Base-by-base conservation (phyloP, 306 rosid species). In the Datisca glomerata region DNA sequence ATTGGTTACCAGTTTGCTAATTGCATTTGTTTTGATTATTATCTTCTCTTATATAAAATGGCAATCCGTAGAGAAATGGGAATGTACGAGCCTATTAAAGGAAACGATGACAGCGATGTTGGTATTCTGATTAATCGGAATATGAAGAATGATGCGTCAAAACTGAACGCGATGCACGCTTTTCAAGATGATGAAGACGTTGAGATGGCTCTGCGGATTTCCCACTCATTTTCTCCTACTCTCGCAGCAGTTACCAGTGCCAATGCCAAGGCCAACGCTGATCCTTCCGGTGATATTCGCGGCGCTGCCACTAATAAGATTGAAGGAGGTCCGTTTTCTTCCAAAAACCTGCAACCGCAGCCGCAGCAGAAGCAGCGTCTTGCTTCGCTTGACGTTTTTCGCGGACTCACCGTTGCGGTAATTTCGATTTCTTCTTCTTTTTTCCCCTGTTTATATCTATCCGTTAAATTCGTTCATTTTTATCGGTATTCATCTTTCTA, bases 321-420 rank as follows among this genome's bases (percentile, higher is more conserved):
- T 1, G 47, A 44, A 22, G 36, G 10, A 1, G 6, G 34, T 2
- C 24, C 55, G 34, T 55, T 56, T 53, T 27, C 68, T 6, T 17
- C 62, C 12, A n/a, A n/a, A n/a, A n/a, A 45, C 36, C 36, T 14
- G 23, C 55, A 7, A 2, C 35, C 6, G 6, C 45, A 8, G 6
- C 51, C 47, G 2, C 55, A 44, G 10, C 51, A 43, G 18, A 36
- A 53, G 28, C 85, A 68, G 11, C 97, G 98, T 19, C 73, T 89
- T 2, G 64, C 64, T 56, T 89, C 98, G 0, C 95, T 84, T 24
- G 98, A 89, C 49, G 98, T 84, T 16, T 89, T 84, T 45, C 95
- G 97, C 8, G 97, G 97, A 18, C 68, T 83, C 59, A 83, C 97
- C 1, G 97, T 89, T 8, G 91, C 66, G 93, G 97, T 87, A 79